Conservation (phyloP, 139 green algal genomes). For the Pleodorina starrii region DNA sequence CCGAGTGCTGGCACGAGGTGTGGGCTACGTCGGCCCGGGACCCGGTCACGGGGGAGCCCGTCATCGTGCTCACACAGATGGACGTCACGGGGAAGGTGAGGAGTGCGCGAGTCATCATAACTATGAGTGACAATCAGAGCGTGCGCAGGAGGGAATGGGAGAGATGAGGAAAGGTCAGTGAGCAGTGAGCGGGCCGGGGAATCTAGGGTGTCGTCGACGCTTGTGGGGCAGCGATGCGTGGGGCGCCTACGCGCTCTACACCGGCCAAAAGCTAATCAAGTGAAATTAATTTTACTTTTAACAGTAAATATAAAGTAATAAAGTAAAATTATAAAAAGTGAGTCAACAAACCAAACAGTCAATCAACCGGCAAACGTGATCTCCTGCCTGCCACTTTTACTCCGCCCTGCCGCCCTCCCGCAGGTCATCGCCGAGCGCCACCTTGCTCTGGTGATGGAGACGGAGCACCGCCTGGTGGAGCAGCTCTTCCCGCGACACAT, state of each 20-base stretch:
- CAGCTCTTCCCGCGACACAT: slow-evolving; percentile 33
- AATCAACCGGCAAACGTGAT: too few species aligned
- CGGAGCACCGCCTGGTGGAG: slow-evolving; percentile 28
- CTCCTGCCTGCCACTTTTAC: too few species aligned
- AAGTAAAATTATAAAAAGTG: too few species aligned
- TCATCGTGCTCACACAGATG: neutral
- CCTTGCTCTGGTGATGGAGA: slow-evolving; percentile 28
- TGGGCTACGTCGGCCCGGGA: neutral
- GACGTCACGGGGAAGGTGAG: slow-evolving; percentile 11
- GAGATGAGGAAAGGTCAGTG: neutral
- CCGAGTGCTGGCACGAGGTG: slow-evolving; percentile 29
- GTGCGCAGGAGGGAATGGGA: too few species aligned
- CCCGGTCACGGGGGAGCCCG: neutral
- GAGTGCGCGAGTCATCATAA: neutral
- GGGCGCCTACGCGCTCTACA: too few species aligned
- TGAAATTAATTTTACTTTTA: too few species aligned
- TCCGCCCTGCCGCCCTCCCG: neutral
- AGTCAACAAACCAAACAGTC: too few species aligned
- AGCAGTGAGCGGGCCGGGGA: too few species aligned
- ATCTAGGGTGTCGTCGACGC: too few species aligned
- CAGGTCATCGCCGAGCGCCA: slow-evolving; percentile 27
- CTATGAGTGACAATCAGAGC: neutral
- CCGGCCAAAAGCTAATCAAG: too few species aligned
- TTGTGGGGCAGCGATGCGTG: too few species aligned
- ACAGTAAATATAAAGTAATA: too few species aligned